phyloP scores from a whole-genome alignment of 2,329 filamentous ascomycete species.

The Ophiostoma piceae region DNA sequence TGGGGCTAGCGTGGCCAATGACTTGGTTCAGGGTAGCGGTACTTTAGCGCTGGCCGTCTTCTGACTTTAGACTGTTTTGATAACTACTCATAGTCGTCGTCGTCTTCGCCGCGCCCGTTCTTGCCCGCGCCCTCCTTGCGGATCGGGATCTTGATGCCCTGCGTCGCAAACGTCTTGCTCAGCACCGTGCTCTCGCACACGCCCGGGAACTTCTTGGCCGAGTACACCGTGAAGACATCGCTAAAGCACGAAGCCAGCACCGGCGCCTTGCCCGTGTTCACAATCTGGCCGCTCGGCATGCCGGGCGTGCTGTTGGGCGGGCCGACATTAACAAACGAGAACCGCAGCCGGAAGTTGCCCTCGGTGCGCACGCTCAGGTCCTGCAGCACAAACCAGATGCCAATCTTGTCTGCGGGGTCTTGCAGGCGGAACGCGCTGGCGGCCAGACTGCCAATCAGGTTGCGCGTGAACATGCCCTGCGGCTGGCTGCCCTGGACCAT shows the following conservation, averaged over 20 bases:
- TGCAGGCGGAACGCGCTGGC: constrained; percentile 81
- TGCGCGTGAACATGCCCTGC: constrained; percentile 86
- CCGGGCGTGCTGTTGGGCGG: constrained; percentile 38
- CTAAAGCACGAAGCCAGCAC: constrained; percentile 83
- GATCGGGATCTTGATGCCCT: constrained; percentile 96
- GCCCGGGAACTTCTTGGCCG: constrained; percentile 96
- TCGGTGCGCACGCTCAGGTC: constrained; percentile 93
- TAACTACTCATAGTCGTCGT: constrained; percentile 29
- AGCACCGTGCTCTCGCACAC: constrained; percentile 89
- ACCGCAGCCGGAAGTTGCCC: constrained; percentile 74
- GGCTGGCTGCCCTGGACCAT: constrained; percentile 46
- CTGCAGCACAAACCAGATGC: constrained; percentile 95
- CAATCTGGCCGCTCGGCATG: constrained; percentile 34
- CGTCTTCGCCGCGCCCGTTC: constrained; percentile 50
- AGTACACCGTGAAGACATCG: constrained; percentile 86
- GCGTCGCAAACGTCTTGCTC: constrained; percentile 86
- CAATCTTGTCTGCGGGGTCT: constrained; percentile 72
- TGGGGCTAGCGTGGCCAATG: no score
- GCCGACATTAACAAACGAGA: constrained; percentile 81
- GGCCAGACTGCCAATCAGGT: constrained; percentile 85
- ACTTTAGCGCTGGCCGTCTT: no score
- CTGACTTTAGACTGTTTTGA: no score
- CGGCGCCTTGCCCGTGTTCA: constrained; percentile 72
- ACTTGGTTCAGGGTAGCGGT: no score
- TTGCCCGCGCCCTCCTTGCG: constrained; percentile 68